Evolutionary conservation across 2,329 filamentous ascomycete genomes (phyloP), one percentile per base, ranked within the genome.

Genomic region (Sporothrix mexicana): DNA sequence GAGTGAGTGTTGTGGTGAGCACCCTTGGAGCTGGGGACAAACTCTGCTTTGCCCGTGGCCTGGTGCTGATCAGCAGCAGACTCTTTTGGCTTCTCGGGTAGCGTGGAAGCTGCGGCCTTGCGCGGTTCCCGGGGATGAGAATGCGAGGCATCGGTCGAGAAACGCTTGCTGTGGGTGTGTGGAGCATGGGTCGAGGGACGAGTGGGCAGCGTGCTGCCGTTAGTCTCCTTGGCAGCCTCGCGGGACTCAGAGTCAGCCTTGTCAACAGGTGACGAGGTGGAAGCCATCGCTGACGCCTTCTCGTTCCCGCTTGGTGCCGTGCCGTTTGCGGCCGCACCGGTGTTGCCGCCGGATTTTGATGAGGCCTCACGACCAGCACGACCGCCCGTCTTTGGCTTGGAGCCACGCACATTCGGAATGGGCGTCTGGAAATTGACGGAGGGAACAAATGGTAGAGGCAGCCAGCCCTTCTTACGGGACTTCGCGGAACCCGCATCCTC

Each of bases 361-460:
- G 79, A 76, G 12, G 77, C 72, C 25, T 83, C 82, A 53, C 84
- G 83, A 43, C 82, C 81, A 57, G 82, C 83, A 53, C 85, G 83
- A 69, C 82, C 82, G 73, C 86, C 85, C 17, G 85, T 85, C 41
- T 88, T 84, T 59, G 85, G 82, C 75, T 86, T 88, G 45, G 84
- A 80, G 71, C 83, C 82, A 74, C 87, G 85, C 62, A 70, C 66
- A 20, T 82, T 83, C 15, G 91, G 90, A 55, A 97, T 81, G 41
- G 92, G 93, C 0, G 96, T 98, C 80, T 93, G 92, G 82, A 97
- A 98, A 73, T 91, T 91, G 67, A 96, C 94, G 15, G 90, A 92
- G 9, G 94, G 95, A 13, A 93, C 93, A 78, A 95, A 95, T 47
- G 91, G 89, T 73, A 98, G 88, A 0, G 90, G 88, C 73, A 93